Conservation (phyloP, 495 filamentous ascomycete species). For the Hyaloscypha hepaticicola region DNA sequence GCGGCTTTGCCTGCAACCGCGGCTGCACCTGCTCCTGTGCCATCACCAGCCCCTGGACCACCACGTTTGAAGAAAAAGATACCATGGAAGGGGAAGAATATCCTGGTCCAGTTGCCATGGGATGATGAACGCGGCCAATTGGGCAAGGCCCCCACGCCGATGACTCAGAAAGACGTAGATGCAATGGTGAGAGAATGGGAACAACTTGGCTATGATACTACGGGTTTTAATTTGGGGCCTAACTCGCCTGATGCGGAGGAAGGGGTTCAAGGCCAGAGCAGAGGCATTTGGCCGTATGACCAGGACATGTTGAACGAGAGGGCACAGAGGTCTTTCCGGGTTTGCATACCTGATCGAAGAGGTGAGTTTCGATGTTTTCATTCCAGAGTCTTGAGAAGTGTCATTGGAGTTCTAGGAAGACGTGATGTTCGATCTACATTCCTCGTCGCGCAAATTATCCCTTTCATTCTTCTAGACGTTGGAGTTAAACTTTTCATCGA, state of each 20-base stretch:
- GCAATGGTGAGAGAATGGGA: constrained; percentile 69
- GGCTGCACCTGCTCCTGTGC: background rate
- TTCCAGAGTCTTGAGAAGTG: background rate
- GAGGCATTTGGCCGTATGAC: constrained; percentile 68
- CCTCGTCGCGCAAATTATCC: background rate
- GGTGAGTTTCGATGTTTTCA: constrained; percentile 24
- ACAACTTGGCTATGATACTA: constrained; percentile 69
- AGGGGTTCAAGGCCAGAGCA: constrained; percentile 57
- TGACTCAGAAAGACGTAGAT: constrained; percentile 61
- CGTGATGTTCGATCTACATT: background rate
- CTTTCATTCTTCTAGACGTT: background rate
- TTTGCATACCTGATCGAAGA: constrained; percentile 73
- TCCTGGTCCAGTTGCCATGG: constrained; percentile 67
- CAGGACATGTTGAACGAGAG: constrained; percentile 57
- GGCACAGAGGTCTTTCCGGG: constrained; percentile 49
- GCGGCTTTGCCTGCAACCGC: constrained; percentile 15
- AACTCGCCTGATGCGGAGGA: constrained; percentile 30
- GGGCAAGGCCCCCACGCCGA: constrained; percentile 55
- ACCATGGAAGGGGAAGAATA: constrained; percentile 72
- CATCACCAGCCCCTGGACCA: constrained; percentile 33
- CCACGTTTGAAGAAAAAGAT: constrained; percentile 53
- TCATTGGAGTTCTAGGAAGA: background rate
- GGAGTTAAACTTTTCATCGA: background rate
- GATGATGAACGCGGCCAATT: constrained; percentile 64
- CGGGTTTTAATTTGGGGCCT: constrained; percentile 66